phyloP scores from a whole-genome alignment of 1,284 basidiomycete species.

The Puccinia novopanici region DNA sequence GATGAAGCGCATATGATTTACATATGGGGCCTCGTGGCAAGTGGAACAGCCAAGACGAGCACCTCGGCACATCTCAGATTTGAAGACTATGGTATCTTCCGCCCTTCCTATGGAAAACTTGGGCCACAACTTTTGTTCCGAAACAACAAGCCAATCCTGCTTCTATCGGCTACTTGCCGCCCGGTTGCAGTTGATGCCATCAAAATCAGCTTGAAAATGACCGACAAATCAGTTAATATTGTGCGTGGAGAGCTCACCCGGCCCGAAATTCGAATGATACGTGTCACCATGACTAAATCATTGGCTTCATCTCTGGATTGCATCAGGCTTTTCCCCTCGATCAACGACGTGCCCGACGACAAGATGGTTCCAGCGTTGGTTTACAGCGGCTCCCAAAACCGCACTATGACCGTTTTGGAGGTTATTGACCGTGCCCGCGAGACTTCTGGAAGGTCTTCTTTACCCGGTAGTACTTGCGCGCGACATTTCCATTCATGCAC shows the following conservation, averaged over 20 bases:
- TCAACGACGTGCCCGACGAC: not conserved
- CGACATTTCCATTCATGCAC: slow-evolving; percentile 18
- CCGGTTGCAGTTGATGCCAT: slow-evolving; percentile 24
- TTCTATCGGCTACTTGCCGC: slow-evolving; percentile 6
- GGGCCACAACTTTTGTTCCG: not conserved
- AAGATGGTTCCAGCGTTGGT: slow-evolving; percentile 16
- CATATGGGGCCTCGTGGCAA: no score
- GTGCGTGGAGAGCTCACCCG: not conserved
- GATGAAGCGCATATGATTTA: no score
- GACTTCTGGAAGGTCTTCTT: not conserved
- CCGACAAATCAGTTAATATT: not conserved
- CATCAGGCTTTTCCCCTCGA: not conserved
- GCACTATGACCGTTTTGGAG: slow-evolving; percentile 15
- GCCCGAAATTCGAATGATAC: slow-evolving; percentile 9
- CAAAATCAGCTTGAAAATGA: slow-evolving; percentile 1
- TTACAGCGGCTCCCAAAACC: slow-evolving; percentile 14
- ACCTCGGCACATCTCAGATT: slow-evolving; percentile 4
- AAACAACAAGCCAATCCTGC: not conserved
- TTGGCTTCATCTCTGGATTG: not conserved
- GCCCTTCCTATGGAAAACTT: slow-evolving; percentile 12
- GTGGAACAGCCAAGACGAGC: no score
- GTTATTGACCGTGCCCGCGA: not conserved
- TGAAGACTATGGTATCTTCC: no score
- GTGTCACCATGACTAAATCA: not conserved
- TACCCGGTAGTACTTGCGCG: slow-evolving; percentile 1